Base-by-base conservation (phyloP, 495 filamentous ascomycete species). In the Xylaria telfairii region DNA sequence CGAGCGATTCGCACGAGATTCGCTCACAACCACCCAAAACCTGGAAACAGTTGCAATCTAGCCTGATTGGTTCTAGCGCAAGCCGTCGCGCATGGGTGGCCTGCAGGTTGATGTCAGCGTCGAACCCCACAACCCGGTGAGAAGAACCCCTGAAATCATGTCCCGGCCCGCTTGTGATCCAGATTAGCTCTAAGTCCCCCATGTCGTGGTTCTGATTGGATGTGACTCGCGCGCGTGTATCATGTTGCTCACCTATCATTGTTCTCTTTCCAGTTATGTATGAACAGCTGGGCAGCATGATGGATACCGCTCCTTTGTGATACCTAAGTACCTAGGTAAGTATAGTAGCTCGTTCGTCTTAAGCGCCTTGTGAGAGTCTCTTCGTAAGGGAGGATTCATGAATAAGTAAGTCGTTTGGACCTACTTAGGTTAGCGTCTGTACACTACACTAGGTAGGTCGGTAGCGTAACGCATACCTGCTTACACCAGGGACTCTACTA, bases 21-120 rank as follows among this genome's bases (percentile, higher is more conserved):
- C 57, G 10, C 30, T 69, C 46, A 44, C 57, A 26, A 51, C 67
- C 67, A 69, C 57, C 49, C 19, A 39, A 61, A 21, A 54, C 64
- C 67, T 49, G 13, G 54, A 47, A 61, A 42, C 32, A 9, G 21
- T n/a, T 15, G 8, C 9, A 21, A 4, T 1, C 42, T 62, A 62
- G 5, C 67, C 26, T 0, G 54, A 47, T 60, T 49, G 8, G 53
- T 13, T 30, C 41, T 68, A 49, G 54, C 30, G 66, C 26, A 32
- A 7, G 3, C 28, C 62, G 0, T 42, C 12, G 41, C 42, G 13
- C 47, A 42, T 37, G 63, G 42, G 19, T 41, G n/a, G 39, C 1
- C 64, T 67, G 65, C 51, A 67, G 24, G 49, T 67, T 67, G 65
- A 67, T 59, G 65, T 67, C 65, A 67, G 65, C 21, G 44, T 24